Conservation (phyloP, 495 filamentous ascomycete species). For the Choiromyces venosus region DNA sequence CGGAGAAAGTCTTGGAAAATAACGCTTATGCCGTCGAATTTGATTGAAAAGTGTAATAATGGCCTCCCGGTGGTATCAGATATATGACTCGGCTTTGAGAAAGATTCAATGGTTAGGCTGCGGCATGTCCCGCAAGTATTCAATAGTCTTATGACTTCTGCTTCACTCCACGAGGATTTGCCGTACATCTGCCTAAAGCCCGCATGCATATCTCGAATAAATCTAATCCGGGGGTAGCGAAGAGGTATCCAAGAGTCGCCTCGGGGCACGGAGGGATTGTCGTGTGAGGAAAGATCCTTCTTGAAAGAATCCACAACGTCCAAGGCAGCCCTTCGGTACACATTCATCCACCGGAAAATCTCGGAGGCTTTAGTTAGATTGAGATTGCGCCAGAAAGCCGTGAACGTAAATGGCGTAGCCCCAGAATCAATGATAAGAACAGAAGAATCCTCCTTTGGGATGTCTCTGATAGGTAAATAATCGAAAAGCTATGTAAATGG, state of each 20-base stretch:
- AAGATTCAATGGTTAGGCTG: slow-evolving; percentile 7
- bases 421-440: slow-evolving; percentile 17
- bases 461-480: slow-evolving; percentile 15
- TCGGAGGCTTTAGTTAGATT: slow-evolving; percentile 14
- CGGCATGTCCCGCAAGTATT: slow-evolving; percentile 18
- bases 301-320: slow-evolving; percentile 11
- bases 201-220: background rate
- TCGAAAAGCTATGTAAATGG: slow-evolving; percentile 10
- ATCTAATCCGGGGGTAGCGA: background rate
- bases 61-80: background rate
- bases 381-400: slow-evolving; percentile 21
- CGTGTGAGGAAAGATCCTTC: background rate
- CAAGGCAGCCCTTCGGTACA: slow-evolving; percentile 2
- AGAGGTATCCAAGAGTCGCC: slow-evolving; percentile 8
- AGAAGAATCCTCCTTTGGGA: slow-evolving; percentile 11
- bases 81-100: background rate
- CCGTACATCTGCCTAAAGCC: background rate
- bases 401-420: slow-evolving; percentile 17
- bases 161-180: background rate
- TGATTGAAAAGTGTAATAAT: background rate
- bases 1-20: slow-evolving; percentile 23
- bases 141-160: slow-evolving; percentile 15
- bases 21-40: slow-evolving; percentile 6
- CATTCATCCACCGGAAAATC: slow-evolving; percentile 15
- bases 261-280: slow-evolving; percentile 1